Evolutionary conservation across 148 eudicot species (phyloP).

Genomic region (Suaeda aralocaspica): DNA sequence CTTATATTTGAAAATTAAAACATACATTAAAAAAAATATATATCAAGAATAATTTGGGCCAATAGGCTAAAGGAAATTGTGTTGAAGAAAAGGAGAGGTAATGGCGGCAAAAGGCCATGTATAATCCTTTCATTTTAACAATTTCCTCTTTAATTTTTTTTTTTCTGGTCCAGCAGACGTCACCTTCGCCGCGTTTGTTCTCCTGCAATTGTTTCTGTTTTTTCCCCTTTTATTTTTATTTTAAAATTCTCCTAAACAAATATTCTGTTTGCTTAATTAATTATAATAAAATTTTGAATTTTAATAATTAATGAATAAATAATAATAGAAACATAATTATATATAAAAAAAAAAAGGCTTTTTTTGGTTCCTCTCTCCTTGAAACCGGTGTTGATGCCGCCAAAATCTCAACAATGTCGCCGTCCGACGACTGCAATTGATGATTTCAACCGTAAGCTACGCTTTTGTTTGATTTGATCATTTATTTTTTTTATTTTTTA

Average conservation of each 20-base stretch:
- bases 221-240: background rate
- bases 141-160: background rate
- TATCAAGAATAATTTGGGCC: background rate
- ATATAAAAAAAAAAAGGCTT: background rate
- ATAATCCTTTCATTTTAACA: background rate
- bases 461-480: conserved; percentile 11
- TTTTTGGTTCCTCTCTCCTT: background rate
- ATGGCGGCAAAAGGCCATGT: conserved; percentile 13
- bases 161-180: conserved; percentile 2
- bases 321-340: background rate
- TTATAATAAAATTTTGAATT: too few species aligned
- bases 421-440: conserved; percentile 31
- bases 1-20: too few species aligned
- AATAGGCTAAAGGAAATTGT: background rate
- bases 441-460: conserved; percentile 29
- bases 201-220: too few species aligned
- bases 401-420: conserved; percentile 53
- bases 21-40: background rate
- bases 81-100: conserved; percentile 9
- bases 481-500: background rate
- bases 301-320: background rate
- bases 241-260: background rate
- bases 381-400: conserved; percentile 45
- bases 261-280: background rate
- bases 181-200: conserved; percentile 11